Conservation (phyloP, 2,329 filamentous ascomycete species). For the Pseudogymnoascus sp. region DNA sequence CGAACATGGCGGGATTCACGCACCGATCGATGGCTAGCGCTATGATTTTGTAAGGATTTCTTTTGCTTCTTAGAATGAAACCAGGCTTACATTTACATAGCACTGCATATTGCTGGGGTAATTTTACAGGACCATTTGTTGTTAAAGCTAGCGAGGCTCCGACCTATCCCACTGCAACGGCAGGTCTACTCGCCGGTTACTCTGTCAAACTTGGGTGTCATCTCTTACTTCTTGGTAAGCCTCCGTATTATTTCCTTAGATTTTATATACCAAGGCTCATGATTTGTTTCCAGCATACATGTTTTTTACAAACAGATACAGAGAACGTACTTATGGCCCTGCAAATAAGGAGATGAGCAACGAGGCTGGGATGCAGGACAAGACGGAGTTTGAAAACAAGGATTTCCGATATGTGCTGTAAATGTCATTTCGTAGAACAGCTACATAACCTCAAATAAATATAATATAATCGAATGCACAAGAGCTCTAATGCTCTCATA, state of each 20-base stretch:
- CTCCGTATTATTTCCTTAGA: background rate
- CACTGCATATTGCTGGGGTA: constrained; percentile 35
- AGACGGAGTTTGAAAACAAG: constrained; percentile 37
- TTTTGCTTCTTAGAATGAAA: background rate
- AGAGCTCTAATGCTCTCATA: background rate
- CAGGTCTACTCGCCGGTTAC: constrained; percentile 35
- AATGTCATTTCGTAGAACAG: background rate
- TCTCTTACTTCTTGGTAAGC: constrained; percentile 29
- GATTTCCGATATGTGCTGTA: constrained; percentile 36
- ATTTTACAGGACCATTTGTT: constrained; percentile 33
- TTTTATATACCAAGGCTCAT: background rate
- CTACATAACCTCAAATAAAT: background rate
- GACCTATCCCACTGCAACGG: constrained; percentile 29
- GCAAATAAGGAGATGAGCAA: constrained; percentile 30
- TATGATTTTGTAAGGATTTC: constrained; percentile 26
- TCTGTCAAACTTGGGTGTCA: constrained; percentile 33
- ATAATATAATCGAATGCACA: background rate
- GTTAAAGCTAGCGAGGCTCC: constrained; percentile 31
- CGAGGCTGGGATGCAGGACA: constrained; percentile 35
- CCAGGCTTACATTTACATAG: constrained; percentile 10
- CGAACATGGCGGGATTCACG: constrained; percentile 13
- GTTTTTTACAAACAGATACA: constrained; percentile 29
- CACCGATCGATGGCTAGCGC: constrained; percentile 26
- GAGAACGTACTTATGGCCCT: constrained; percentile 30
- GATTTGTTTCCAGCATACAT: constrained; percentile 28